A percentile compares a stretch with the other conserved stretches of the same genome.
These are phyloP conservation scores for Schizochytrium sp. DNA, from an alignment of 108 stramenopile species.

Conservation along the genomic window DNA sequence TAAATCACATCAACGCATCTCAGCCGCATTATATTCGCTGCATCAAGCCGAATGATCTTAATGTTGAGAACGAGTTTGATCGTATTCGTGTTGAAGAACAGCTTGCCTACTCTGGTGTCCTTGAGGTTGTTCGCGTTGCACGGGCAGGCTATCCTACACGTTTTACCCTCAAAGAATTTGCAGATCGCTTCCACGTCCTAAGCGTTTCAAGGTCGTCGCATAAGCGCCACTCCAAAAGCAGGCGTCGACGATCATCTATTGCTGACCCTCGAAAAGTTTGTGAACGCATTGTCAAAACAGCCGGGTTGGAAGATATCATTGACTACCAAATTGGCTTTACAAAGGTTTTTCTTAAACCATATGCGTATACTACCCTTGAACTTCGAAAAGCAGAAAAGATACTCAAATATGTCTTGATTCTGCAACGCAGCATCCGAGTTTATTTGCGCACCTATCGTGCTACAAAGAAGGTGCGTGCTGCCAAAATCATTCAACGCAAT, in stretches of 20 bases:
- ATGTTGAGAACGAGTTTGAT: slow-evolving; percentile 75
- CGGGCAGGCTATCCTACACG: slow-evolving; percentile 97
- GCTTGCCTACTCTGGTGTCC: slow-evolving; percentile 96
- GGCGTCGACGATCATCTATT: neutral
- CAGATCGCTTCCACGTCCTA: slow-evolving; percentile 79
- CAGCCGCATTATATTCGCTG: slow-evolving; percentile 99
- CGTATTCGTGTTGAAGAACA: slow-evolving; percentile 89
- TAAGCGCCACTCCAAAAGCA: neutral
- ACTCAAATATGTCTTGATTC: slow-evolving; percentile 78
- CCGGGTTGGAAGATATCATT: neutral
- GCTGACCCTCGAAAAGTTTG: neutral
- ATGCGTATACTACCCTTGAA: slow-evolving; percentile 89
- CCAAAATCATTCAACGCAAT: slow-evolving; percentile 81
- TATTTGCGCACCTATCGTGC: slow-evolving; percentile 78
- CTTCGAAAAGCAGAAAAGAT: slow-evolving; percentile 84
- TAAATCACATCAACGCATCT: slow-evolving; percentile 86
- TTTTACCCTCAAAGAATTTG: slow-evolving; percentile 87
- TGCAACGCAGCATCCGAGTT: slow-evolving; percentile 88
- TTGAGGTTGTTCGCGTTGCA: slow-evolving; percentile 99
- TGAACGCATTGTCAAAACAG: slow-evolving; percentile 2
- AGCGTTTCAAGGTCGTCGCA: neutral
- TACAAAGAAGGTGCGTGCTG: slow-evolving; percentile 78
- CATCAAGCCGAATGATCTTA: slow-evolving; percentile 94
- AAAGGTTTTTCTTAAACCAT: slow-evolving; percentile 93
- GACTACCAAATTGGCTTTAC: slow-evolving; percentile 85